Percentiles rank a stretch among this genome's conserved stretches.
Evolutionary conservation across 495 filamentous ascomycete genomes (phyloP).

Genomic region (Monascus purpureus): DNA sequence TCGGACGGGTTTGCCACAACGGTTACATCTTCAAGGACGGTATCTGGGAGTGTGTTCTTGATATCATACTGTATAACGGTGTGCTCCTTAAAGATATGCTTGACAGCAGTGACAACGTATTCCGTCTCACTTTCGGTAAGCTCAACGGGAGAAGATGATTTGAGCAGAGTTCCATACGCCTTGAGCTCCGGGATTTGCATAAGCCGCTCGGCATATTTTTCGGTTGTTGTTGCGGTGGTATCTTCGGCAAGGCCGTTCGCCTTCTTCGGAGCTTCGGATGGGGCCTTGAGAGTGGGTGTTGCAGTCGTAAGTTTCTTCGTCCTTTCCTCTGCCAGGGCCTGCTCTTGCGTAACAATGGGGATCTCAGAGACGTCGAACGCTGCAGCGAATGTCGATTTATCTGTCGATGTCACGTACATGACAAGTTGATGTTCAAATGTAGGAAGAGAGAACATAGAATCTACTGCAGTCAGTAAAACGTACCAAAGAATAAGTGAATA

Average conservation of each 20-base stretch:
- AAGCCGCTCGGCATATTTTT: slow-evolving; percentile 81
- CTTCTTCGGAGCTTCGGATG: slow-evolving; percentile 70
- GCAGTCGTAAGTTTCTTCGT: slow-evolving; percentile 89
- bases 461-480: slow-evolving; percentile 14
- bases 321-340: slow-evolving; percentile 92
- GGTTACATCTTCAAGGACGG: slow-evolving; percentile 79
- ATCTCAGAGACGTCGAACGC: slow-evolving; percentile 86
- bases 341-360: slow-evolving; percentile 89
- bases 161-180: slow-evolving; percentile 76
- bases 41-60: slow-evolving; percentile 91
- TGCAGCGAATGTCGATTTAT: slow-evolving; percentile 65
- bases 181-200: slow-evolving; percentile 79
- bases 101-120: slow-evolving; percentile 86
- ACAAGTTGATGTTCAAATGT: slow-evolving; percentile 95
- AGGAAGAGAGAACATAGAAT: slow-evolving; percentile 76
- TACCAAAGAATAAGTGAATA: no score
- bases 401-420: slow-evolving; percentile 88
- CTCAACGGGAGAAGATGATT: slow-evolving; percentile 74
- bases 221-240: slow-evolving; percentile 59
- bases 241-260: slow-evolving; percentile 57
- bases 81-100: slow-evolving; percentile 95
- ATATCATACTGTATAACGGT: slow-evolving; percentile 94
- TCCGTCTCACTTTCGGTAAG: slow-evolving; percentile 95
- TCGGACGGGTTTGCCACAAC: slow-evolving; percentile 75
- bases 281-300: slow-evolving; percentile 89